Evolutionary conservation across 352 stramenopile genomes (phyloP), one percentile per base, ranked within the genome.

Genomic region (Phytophthora ramorum): DNA sequence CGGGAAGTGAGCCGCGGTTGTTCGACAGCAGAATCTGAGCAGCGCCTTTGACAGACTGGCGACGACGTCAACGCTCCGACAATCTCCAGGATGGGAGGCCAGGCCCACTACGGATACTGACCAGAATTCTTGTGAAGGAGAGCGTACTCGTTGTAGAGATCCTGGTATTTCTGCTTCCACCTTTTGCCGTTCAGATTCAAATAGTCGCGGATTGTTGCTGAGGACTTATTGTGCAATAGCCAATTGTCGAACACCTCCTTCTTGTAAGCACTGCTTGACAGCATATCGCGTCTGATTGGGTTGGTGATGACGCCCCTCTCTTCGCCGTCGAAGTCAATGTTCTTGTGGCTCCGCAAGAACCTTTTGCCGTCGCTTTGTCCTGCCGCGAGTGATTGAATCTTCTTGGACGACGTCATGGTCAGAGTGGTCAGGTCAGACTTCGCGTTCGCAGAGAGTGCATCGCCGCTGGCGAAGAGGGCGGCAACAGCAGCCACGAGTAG

Each of bases 101-200:
- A 19, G 12, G 12, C 7, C 16, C 35, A 38, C 9, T 58, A 49
- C 51, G 50, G 50, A n/a, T 58, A 58, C 37, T 19, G 7, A 12
- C 22, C 22, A 7, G 19, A 14, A 7, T 19, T 20, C 20, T 58
- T 46, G 13, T 20, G 19, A 12, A 58, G 20, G 5, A 7, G 19
- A 12, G 50, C 50, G 35, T 58, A 58, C 14, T 58, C 50, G 35
- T 58, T 48, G 35, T 58, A 58, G 34, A 58, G 35, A 16, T 4
- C 34, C 4, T 41, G 50, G 35, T 58, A 58, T 17, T 47, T 46
- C 13, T 47, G 6, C 13, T 58, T 58, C 6, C 22, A 26, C 13
- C 20, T 32, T 0, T 30, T 6, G 12, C 7, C 7, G 24, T 28
- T 28, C 38, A 45, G 38, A 2, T 24, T 24, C 38, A 47, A 38